Conservation (phyloP, 2,329 filamentous ascomycete genomes). For the Penicillium sp. region DNA sequence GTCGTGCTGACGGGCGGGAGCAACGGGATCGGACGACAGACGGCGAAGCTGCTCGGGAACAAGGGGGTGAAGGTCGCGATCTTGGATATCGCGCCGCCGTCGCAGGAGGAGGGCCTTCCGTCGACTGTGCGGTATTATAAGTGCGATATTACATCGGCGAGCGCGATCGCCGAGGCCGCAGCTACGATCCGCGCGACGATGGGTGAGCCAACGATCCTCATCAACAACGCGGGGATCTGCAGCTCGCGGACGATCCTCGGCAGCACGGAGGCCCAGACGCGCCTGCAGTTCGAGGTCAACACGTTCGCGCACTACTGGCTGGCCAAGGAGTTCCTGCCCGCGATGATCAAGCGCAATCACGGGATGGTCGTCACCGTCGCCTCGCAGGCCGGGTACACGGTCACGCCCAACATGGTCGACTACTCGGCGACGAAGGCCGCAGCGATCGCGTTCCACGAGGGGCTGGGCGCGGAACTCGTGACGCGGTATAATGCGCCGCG, state of each 20-base stretch:
- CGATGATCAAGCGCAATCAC: constrained; percentile 67
- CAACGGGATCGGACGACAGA: constrained; percentile 71
- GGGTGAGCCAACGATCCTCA: constrained; percentile 70
- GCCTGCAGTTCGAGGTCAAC: constrained; percentile 73
- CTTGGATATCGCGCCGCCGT: constrained; percentile 57
- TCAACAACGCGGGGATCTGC: constrained; percentile 43
- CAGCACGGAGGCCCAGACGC: constrained; percentile 61
- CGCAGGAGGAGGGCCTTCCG: constrained; percentile 40
- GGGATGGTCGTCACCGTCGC: constrained; percentile 76
- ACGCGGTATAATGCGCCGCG: constrained; percentile 66
- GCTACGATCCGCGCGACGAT: constrained; percentile 59
- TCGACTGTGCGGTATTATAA: constrained; percentile 67
- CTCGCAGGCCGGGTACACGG: constrained; percentile 65
- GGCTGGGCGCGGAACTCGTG: constrained; percentile 61
- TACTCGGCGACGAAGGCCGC: constrained; percentile 72
- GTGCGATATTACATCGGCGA: constrained; percentile 69
- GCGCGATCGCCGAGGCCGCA: constrained; percentile 59
- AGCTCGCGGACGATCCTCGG: constrained; percentile 66
- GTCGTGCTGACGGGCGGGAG: constrained; percentile 77
- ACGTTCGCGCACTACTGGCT: constrained; percentile 70
- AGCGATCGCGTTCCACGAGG: constrained; percentile 71
- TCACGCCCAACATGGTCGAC: constrained; percentile 68
- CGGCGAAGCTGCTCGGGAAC: constrained; percentile 70
- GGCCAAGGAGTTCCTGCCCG: constrained; percentile 69
- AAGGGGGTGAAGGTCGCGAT: constrained; percentile 71